Percentiles rank a stretch among this genome's conserved stretches.
Evolutionary conservation across 2,329 filamentous ascomycete genomes (phyloP).

Genomic region (Bisporella sp.): DNA sequence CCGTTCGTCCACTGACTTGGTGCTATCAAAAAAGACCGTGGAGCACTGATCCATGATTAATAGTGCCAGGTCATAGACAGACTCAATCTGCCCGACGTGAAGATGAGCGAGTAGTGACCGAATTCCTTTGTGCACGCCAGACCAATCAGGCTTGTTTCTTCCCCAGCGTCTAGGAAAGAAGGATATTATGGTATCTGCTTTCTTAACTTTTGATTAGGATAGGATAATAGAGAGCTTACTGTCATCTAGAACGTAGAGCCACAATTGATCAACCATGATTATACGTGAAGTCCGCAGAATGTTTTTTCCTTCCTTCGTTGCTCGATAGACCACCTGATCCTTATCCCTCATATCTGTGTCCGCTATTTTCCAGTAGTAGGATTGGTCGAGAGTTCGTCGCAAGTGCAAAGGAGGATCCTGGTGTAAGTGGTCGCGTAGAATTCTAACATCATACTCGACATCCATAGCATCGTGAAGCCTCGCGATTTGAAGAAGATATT

Average conservation of each 20-base stretch:
- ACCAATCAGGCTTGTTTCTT: no score
- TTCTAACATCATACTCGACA: background rate
- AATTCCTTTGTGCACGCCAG: no score
- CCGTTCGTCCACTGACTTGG: no score
- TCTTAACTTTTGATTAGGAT: no score
- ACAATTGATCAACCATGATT: slow-evolving; percentile 36
- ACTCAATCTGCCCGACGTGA: no score
- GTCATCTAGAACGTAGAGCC: slow-evolving; percentile 34
- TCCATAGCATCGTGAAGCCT: background rate
- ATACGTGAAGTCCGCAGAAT: slow-evolving; percentile 7
- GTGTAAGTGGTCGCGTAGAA: background rate
- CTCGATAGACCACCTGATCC: slow-evolving; percentile 9
- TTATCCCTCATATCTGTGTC: slow-evolving; percentile 30
- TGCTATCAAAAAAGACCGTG: no score
- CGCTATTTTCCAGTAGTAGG: slow-evolving; percentile 10
- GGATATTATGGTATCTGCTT: no score
- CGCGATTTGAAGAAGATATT: background rate
- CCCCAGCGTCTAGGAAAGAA: no score
- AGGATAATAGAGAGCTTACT: slow-evolving; percentile 3
- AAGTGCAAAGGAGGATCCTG: slow-evolving; percentile 31
- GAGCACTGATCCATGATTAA: no score
- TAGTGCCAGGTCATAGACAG: no score
- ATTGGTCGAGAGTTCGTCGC: slow-evolving; percentile 30
- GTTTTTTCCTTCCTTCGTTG: background rate
- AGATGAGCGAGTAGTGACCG: no score